phyloP scores from a whole-genome alignment of 2,329 filamentous ascomycete species.

The Sarocladium kiliense region DNA sequence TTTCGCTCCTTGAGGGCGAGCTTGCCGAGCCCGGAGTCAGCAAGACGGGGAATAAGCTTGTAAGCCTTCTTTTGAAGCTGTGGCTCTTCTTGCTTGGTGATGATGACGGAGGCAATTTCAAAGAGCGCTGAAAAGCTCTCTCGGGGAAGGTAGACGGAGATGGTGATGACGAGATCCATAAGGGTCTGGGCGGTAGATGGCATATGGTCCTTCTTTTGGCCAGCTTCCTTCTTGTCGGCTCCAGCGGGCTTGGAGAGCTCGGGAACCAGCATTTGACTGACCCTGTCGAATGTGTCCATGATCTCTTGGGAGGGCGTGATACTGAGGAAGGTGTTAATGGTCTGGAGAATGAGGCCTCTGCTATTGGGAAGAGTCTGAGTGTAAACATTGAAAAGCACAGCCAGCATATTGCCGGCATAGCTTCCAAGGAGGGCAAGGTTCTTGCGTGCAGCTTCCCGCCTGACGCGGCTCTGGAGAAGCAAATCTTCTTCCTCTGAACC shows the following conservation, averaged over 20 bases:
- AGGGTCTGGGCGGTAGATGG: slow-evolving; percentile 91
- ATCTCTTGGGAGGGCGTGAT: slow-evolving; percentile 76
- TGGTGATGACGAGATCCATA: slow-evolving; percentile 95
- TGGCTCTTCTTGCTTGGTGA: slow-evolving; percentile 76
- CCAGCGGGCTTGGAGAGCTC: slow-evolving; percentile 56
- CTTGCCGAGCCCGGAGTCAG: slow-evolving; percentile 72
- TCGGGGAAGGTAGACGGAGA: slow-evolving; percentile 86
- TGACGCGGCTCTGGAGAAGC: slow-evolving; percentile 71
- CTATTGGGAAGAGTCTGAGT: slow-evolving; percentile 92
- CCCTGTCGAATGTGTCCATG: slow-evolving; percentile 81
- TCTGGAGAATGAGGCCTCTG: slow-evolving; percentile 83
- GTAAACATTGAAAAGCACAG: slow-evolving; percentile 98
- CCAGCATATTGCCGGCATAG: slow-evolving; percentile 83
- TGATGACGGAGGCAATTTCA: slow-evolving; percentile 76
- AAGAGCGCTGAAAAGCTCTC: slow-evolving; percentile 83
- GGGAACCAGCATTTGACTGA: slow-evolving; percentile 75
- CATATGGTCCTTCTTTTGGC: slow-evolving; percentile 65
- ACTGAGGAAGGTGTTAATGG: slow-evolving; percentile 91
- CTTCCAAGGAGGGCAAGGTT: slow-evolving; percentile 77
- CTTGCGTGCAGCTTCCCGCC: slow-evolving; percentile 67
- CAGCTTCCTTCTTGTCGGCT: slow-evolving; percentile 47
- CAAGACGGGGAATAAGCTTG: slow-evolving; percentile 89
- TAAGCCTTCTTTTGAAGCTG: slow-evolving; percentile 99
- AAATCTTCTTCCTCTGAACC: slow-evolving; percentile 65
- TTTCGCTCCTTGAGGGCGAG: slow-evolving; percentile 72